Base-by-base conservation (phyloP, 768 basidiomycete genomes). In the Tricholoma matsutake region DNA sequence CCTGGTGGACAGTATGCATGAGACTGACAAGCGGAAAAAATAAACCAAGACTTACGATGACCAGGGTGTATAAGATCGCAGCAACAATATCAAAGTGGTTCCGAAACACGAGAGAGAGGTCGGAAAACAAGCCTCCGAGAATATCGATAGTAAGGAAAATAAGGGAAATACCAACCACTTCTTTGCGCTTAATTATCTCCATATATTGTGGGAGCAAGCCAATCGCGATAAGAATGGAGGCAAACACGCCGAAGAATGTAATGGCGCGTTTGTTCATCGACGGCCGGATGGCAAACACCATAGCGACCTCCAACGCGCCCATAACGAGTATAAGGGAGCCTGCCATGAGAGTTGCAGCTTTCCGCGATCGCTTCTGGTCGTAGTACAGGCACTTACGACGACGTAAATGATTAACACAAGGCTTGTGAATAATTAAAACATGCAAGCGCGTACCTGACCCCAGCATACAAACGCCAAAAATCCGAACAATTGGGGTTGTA, bases 61-160 rank as follows among this genome's bases (percentile, higher is more conserved):
- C 88, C 13, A 85, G 71, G 13, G 81, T 75, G 68, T 91, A 92
- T 1, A 83, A 78, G 32, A 87, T 74, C 3, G 80, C 82, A 1
- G 88, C 89, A 20, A 89, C 73, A 9, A 81, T 72, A 67, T 92
- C 88, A 60, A 92, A 85, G 8, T 81, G 66, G 5, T 72, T 70
- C 64, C 86, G 84, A 75, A 91, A 91, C 34, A 76, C 80, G n/a
- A 92, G 78, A 28, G 87, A 88, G 6, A 91, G 75, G 62, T 83
- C 78, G 58, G 83, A 87, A 73, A 91, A 91, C 2, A 92, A 71
- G 5, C 84, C 88, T 31, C 91, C 92, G 8, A 85, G 68, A 57
- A 86, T 78, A 67, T 94, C 92, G 55, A 93, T 78, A 8, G 73
- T 64, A 76, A 93, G 86, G 75, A 93, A 92, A 6, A 77, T 45